Evolutionary conservation across 495 filamentous ascomycete genomes (phyloP).

Genomic region (Penicillium goetzii): DNA sequence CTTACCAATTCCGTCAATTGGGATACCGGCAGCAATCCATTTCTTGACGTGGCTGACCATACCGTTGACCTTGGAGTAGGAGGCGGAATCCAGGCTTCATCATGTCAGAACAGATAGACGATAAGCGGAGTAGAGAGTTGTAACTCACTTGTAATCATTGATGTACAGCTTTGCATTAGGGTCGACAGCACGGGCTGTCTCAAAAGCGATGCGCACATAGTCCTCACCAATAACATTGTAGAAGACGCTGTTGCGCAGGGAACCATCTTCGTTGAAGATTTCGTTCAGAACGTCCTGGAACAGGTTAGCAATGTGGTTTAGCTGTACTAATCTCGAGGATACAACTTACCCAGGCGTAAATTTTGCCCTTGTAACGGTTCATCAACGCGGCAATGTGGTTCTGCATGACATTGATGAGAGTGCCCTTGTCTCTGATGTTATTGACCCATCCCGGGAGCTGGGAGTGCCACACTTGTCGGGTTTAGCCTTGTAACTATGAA

Average conservation of each 20-base stretch:
- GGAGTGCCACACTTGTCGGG: slow-evolving; percentile 52
- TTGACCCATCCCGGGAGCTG: slow-evolving; percentile 57
- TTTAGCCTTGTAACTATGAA: slow-evolving; percentile 3
- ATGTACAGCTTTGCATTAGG: slow-evolving; percentile 66
- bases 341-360: slow-evolving; percentile 50
- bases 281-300: slow-evolving; percentile 70
- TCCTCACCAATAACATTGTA: slow-evolving; percentile 59
- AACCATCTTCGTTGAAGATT: slow-evolving; percentile 68
- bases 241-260: slow-evolving; percentile 60
- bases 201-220: slow-evolving; percentile 63
- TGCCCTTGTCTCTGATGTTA: slow-evolving; percentile 47
- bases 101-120: neutral
- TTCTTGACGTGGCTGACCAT: slow-evolving; percentile 68
- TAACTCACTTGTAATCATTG: slow-evolving; percentile 56
- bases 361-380: slow-evolving; percentile 56
- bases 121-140: neutral
- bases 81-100: slow-evolving; percentile 42
- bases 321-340: neutral
- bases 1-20: slow-evolving; percentile 72
- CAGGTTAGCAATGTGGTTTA: neutral
- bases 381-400: slow-evolving; percentile 56
- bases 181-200: slow-evolving; percentile 56
- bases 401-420: slow-evolving; percentile 45
- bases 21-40: slow-evolving; percentile 66
- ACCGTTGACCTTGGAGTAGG: slow-evolving; percentile 60